A percentile compares a stretch with the other conserved stretches of the same genome.
phyloP scores from a whole-genome alignment of 1,284 basidiomycete species.

The Tilletia setariae region DNA sequence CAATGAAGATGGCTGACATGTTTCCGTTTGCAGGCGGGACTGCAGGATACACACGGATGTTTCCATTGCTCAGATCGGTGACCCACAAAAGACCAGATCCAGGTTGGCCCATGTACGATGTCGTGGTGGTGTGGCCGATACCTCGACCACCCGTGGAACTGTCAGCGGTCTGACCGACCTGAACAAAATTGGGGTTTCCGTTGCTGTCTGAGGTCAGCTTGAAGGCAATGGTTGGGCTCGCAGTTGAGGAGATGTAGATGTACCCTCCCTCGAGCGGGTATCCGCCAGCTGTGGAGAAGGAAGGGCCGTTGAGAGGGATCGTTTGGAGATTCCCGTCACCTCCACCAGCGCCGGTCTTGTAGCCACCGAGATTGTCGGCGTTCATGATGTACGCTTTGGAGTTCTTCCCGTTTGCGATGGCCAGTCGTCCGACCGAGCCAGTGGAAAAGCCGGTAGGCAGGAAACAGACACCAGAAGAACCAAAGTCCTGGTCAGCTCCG shows the following conservation, averaged over 20 bases:
- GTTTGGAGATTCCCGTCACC: conserved; percentile 24
- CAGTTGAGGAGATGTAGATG: conserved; percentile 22
- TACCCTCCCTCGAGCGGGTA: conserved; percentile 22
- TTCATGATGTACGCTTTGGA: conserved; percentile 25
- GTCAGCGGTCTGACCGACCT: conserved; percentile 21
- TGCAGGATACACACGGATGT: conserved; percentile 19
- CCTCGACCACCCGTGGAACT: conserved; percentile 14
- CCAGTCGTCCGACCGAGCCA: conserved; percentile 12
- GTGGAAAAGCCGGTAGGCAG: conserved; percentile 20
- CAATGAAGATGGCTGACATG: conserved; percentile 20
- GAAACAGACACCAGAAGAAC: conserved; percentile 19
- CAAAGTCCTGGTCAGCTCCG: conserved; percentile 25
- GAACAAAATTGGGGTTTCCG: conserved; percentile 20
- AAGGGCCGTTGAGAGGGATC: conserved; percentile 22
- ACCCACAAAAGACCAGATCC: conserved; percentile 22
- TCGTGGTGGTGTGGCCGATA: conserved; percentile 21
- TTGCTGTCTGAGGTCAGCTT: conserved; percentile 20
- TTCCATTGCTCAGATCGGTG: conserved; percentile 20
- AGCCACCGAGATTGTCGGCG: conserved; percentile 24
- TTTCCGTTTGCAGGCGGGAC: conserved; percentile 16
- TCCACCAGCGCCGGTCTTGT: conserved; percentile 21
- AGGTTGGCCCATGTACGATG: conserved; percentile 19
- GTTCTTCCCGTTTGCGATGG: conserved; percentile 24
- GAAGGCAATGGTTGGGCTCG: conserved; percentile 17
- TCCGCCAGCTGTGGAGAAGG: conserved; percentile 21